These are phyloP conservation scores for Malbranchea zuffiana DNA, from an alignment of 2,329 filamentous ascomycete species.

Conservation along the genomic window DNA sequence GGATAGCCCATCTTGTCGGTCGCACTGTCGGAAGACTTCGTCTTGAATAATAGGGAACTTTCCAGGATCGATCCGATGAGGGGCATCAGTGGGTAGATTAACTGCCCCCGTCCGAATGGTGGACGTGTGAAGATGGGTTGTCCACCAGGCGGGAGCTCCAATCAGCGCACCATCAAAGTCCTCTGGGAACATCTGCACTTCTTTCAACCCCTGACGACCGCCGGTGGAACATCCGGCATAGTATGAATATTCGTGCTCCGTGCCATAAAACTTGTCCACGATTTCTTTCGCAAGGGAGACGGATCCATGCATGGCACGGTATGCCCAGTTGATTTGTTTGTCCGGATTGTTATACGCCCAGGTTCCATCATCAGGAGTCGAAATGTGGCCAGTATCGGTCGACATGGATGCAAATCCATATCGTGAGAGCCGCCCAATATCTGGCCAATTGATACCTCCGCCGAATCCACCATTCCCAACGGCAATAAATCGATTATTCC, in stretches of 20 bases:
- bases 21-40: neutral
- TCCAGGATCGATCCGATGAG: neutral
- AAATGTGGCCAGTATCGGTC: conserved; percentile 1
- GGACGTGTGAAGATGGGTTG: neutral
- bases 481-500: conserved; percentile 2
- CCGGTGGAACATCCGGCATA: conserved; percentile 6
- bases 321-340: neutral
- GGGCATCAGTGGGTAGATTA: neutral
- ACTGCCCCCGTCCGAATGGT: conserved; percentile 2
- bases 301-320: conserved; percentile 1
- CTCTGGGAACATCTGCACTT: conserved; percentile 3
- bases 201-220: conserved; percentile 4
- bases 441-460: neutral
- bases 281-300: conserved; percentile 1
- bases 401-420: neutral
- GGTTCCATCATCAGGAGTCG: neutral
- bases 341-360: conserved; percentile 1
- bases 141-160: conserved; percentile 1
- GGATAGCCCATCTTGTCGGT: conserved; percentile 1
- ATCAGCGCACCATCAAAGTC: conserved; percentile 6
- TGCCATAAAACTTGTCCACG: neutral
- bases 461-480: conserved; percentile 1
- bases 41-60: conserved; percentile 1
- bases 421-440: neutral
- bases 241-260: conserved; percentile 5